phyloP scores from a whole-genome alignment of 306 rosid species.

The Casuarina cunninghamiana region DNA sequence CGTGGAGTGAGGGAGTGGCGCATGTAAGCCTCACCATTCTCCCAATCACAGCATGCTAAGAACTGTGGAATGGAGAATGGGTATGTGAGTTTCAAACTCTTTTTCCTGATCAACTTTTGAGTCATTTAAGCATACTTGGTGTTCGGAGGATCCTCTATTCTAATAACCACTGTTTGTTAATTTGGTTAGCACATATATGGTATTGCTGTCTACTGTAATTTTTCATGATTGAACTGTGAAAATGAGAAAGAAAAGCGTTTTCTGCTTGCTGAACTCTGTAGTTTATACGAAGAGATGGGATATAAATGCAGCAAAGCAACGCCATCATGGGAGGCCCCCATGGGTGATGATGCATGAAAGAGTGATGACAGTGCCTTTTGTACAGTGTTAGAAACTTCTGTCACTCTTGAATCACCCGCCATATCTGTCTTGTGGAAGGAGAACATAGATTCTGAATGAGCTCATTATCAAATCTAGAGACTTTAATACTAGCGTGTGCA shows the following conservation, averaged over 20 bases:
- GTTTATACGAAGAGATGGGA: conserved; percentile 1
- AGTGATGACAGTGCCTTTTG: conserved; percentile 5
- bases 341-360: neutral
- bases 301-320: neutral
- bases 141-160: too few relatives aligned
- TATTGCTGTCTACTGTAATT: conserved; percentile 38
- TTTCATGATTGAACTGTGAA: conserved; percentile 29
- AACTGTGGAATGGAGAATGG: neutral
- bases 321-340: neutral
- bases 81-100: too few relatives aligned
- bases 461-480: conserved; percentile 53
- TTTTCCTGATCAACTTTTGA: too few relatives aligned
- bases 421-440: conserved; percentile 44
- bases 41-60: neutral
- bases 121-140: too few relatives aligned
- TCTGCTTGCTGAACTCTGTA: conserved; percentile 18
- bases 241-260: conserved; percentile 11
- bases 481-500: conserved; percentile 58
- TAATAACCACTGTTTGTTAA: conserved; percentile 4
- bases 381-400: conserved; percentile 22
- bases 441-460: conserved; percentile 64
- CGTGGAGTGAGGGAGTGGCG: too few relatives aligned
- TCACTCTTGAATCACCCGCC: conserved; percentile 23
- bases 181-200: conserved; percentile 42
- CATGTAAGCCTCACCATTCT: too few relatives aligned